Percentiles rank a stretch among this genome's conserved stretches.
phyloP scores from a whole-genome alignment of 495 filamentous ascomycete genomes.

The Penicillium goetzii region DNA sequence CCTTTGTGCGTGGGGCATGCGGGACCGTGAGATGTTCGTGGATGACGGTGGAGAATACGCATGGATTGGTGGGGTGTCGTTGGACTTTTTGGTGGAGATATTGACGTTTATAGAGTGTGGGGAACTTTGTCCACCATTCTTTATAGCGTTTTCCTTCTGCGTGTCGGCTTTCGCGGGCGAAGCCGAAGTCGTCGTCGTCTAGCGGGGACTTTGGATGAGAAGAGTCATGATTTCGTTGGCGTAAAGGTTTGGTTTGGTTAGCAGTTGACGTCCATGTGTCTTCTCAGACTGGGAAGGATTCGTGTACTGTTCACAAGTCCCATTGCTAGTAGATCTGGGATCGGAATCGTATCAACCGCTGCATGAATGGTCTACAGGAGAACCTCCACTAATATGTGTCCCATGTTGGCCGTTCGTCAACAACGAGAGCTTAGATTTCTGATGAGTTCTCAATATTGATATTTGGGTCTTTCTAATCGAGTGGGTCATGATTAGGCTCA shows the following conservation, averaged over 20 bases:
- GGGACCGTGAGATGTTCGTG: background rate
- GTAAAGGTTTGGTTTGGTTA: background rate
- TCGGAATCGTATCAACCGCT: background rate
- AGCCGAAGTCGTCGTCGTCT: background rate
- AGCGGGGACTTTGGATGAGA: background rate
- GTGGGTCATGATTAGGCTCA: background rate
- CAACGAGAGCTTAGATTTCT: background rate
- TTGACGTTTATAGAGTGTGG: background rate
- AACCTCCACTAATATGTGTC: background rate
- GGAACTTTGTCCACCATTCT: background rate
- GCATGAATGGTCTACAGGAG: background rate
- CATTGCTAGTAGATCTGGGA: background rate
- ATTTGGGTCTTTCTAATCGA: background rate
- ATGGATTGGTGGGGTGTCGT: background rate
- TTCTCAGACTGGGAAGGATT: background rate
- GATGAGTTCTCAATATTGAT: no score
- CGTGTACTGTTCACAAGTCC: background rate
- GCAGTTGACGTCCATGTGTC: background rate
- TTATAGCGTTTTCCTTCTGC: background rate
- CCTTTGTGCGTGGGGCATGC: background rate
- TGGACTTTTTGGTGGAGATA: slow-evolving; percentile 2
- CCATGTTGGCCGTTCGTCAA: background rate
- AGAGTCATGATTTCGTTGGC: background rate
- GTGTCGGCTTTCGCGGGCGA: background rate
- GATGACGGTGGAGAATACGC: background rate